Conservation (phyloP, 176 grass and related monocot species). For the Ampelocalamus luodianensis region DNA sequence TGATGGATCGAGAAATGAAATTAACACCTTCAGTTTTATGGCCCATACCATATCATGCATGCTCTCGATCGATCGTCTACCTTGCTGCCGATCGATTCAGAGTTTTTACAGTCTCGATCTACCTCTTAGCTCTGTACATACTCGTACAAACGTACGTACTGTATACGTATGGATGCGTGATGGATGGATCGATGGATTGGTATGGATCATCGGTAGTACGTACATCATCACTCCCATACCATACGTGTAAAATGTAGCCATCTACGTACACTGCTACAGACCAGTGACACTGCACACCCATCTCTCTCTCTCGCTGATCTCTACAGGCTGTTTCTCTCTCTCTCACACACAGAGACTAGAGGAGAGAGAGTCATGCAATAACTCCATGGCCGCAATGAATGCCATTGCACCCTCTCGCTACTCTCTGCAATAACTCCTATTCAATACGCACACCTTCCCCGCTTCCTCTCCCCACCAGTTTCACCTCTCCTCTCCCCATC, state of each 20-base stretch:
- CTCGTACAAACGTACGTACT: not conserved
- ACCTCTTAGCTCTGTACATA: not conserved
- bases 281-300: not conserved
- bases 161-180: not conserved
- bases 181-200: not conserved
- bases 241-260: not conserved
- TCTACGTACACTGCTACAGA: not conserved
- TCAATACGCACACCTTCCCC: conserved; percentile 68
- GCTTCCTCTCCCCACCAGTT: conserved; percentile 33
- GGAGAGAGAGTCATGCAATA: conserved; percentile 48
- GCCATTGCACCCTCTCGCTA: conserved; percentile 91
- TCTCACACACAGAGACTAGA: not conserved
- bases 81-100: not conserved
- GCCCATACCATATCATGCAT: no score
- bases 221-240: no score
- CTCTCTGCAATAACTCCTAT: conserved; percentile 77
- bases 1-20: not conserved
- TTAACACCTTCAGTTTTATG: not conserved
- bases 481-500: conserved; percentile 15
- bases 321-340: conserved; percentile 18
- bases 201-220: not conserved
- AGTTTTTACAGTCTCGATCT: not conserved
- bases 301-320: not conserved
- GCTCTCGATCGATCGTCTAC: no score
- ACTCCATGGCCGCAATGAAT: conserved; percentile 89